Evolutionary conservation across 2,329 filamentous ascomycete genomes (phyloP).

Genomic region (Talaromyces albobiverticillius): DNA sequence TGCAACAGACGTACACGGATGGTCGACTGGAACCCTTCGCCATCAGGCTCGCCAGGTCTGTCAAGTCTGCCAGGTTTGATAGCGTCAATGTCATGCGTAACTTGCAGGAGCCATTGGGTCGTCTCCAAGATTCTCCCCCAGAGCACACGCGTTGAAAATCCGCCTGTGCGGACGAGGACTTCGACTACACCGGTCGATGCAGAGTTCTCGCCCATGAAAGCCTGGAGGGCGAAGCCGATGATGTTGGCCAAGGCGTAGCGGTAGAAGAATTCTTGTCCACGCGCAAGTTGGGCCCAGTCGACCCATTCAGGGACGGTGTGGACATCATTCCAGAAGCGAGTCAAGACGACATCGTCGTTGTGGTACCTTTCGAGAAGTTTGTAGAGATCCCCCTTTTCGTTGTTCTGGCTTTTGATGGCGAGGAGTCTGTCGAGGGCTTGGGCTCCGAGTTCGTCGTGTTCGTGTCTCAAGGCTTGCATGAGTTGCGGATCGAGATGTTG

Average conservation of each 20-base stretch:
- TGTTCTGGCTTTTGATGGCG: slow-evolving; percentile 10
- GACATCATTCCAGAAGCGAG: slow-evolving; percentile 61
- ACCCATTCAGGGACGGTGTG: slow-evolving; percentile 69
- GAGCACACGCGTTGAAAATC: slow-evolving; percentile 65
- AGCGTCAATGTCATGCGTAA: slow-evolving; percentile 59
- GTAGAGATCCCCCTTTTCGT: slow-evolving; percentile 53
- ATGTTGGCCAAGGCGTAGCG: slow-evolving; percentile 58
- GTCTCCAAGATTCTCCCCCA: slow-evolving; percentile 66
- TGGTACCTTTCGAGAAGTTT: slow-evolving; percentile 58
- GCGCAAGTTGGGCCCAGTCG: slow-evolving; percentile 68
- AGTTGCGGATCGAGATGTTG: slow-evolving; percentile 14
- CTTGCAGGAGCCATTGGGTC: slow-evolving; percentile 69
- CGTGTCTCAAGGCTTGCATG: slow-evolving; percentile 17
- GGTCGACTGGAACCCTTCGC: slow-evolving; percentile 61
- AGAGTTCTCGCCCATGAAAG: slow-evolving; percentile 30
- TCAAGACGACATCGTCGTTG: slow-evolving; percentile 51
- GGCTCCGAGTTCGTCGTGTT: slow-evolving; percentile 18
- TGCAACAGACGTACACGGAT: slow-evolving; percentile 66
- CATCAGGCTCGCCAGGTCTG: too few relatives aligned
- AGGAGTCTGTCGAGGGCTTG: slow-evolving; percentile 17
- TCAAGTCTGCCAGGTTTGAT: too few relatives aligned
- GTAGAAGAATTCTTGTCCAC: slow-evolving; percentile 73
- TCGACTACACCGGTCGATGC: slow-evolving; percentile 68
- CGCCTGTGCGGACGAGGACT: slow-evolving; percentile 68
- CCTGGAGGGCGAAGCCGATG: slow-evolving; percentile 21